phyloP scores from a whole-genome alignment of 1,284 basidiomycete genomes.

The Austroboletus novae-zelandiae region DNA sequence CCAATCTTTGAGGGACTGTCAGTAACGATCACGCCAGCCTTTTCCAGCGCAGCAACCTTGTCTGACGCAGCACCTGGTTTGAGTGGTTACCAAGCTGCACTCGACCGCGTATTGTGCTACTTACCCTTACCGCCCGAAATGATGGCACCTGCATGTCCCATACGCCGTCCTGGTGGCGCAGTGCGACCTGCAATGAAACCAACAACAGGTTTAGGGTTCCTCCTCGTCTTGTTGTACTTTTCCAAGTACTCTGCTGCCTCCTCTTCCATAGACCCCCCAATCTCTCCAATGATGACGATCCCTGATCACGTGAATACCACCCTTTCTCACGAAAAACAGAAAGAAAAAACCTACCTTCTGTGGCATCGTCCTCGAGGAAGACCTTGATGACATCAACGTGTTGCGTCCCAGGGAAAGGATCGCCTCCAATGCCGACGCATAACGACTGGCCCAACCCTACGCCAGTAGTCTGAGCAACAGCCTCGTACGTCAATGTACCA shows the following conservation, averaged over 20 bases:
- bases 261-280: constrained; percentile 99
- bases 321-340: not conserved
- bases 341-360: constrained; percentile 62
- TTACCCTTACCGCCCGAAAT: constrained; percentile 95
- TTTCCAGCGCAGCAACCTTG: constrained; percentile 93
- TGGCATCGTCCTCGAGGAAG: constrained; percentile 91
- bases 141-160: constrained; percentile 99
- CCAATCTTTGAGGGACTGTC: constrained; percentile 97
- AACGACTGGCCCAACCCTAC: constrained; percentile 97
- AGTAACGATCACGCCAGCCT: constrained; percentile 92
- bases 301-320: constrained; percentile 43
- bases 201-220: constrained; percentile 92
- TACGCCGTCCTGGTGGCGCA: constrained; percentile 95
- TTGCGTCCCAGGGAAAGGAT: constrained; percentile 98
- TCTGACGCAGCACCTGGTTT: constrained; percentile 81
- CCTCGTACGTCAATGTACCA: constrained; percentile 92
- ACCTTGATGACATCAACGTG: constrained; percentile 96
- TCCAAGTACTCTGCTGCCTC: constrained; percentile 97
- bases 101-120: constrained; percentile 8
- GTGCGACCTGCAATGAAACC: constrained; percentile 98
- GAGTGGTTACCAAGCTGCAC: not conserved
- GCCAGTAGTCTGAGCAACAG: constrained; percentile 91
- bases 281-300: constrained; percentile 98
- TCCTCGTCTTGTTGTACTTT: constrained; percentile 87
- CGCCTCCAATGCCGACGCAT: constrained; percentile 97